A percentile compares a stretch with the other conserved stretches of the same genome.
These are phyloP conservation scores for Friedmanniomyces simplex DNA, from an alignment of 495 filamentous ascomycete genomes.

Conservation along the genomic window DNA sequence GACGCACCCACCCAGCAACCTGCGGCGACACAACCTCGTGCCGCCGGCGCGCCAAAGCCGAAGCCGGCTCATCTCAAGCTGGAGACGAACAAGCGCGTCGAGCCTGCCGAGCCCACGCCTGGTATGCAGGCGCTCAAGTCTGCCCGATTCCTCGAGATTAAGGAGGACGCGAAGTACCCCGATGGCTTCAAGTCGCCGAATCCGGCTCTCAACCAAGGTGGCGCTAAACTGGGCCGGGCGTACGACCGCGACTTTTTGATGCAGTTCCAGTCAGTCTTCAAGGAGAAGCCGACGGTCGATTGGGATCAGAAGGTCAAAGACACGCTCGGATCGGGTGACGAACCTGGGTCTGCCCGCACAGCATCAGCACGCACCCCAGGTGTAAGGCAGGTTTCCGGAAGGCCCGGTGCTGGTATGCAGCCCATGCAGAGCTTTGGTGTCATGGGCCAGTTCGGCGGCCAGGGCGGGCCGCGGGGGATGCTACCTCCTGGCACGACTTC, in stretches of 20 bases:
- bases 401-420: slow-evolving; percentile 13
- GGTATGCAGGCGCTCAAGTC: slow-evolving; percentile 84
- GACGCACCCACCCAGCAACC: slow-evolving; percentile 28
- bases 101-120: slow-evolving; percentile 81
- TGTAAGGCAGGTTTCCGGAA: slow-evolving; percentile 40
- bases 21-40: background rate
- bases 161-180: slow-evolving; percentile 61
- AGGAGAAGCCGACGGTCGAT: slow-evolving; percentile 84
- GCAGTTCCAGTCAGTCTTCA: slow-evolving; percentile 93
- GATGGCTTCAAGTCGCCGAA: slow-evolving; percentile 74
- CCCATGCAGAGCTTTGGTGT: slow-evolving; percentile 37
- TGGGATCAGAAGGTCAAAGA: slow-evolving; percentile 79
- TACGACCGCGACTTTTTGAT: slow-evolving; percentile 93
- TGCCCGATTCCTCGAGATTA: slow-evolving; percentile 68
- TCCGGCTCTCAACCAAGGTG: slow-evolving; percentile 69
- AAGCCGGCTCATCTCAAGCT: slow-evolving; percentile 79
- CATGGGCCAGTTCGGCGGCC: slow-evolving; percentile 60
- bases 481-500: slow-evolving; percentile 62
- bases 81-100: slow-evolving; percentile 68
- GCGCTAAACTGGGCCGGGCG: slow-evolving; percentile 67
- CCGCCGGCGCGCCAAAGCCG: slow-evolving; percentile 41
- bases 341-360: slow-evolving; percentile 59
- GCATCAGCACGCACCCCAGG: slow-evolving; percentile 43
- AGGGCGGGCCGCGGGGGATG: slow-evolving; percentile 23
- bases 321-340: slow-evolving; percentile 55